A percentile compares a stretch with the other conserved stretches of the same genome.
phyloP scores from a whole-genome alignment of 441 rosid genomes.

The Gossypium lobatum region DNA sequence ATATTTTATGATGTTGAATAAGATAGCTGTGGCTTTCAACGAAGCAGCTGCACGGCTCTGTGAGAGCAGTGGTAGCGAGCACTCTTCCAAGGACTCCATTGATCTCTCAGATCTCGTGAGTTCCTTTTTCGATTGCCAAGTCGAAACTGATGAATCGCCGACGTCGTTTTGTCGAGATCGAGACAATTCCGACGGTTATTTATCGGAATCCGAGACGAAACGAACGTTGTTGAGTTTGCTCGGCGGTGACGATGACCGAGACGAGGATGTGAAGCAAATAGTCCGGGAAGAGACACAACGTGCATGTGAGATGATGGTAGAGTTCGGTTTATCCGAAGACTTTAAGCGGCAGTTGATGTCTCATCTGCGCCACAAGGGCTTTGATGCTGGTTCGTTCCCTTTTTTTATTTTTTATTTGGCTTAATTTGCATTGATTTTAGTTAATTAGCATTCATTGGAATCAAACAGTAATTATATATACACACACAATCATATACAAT shows the following conservation, averaged over 20 bases:
- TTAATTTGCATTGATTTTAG: too few species aligned
- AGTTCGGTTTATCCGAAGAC: conserved; percentile 19
- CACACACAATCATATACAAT: neutral
- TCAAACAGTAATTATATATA: neutral
- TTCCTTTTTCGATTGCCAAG: conserved; percentile 48
- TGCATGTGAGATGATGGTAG: conserved; percentile 12
- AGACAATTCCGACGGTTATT: conserved; percentile 15
- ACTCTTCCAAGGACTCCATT: conserved; percentile 27
- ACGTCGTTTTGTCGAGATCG: neutral
- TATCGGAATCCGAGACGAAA: conserved; percentile 28
- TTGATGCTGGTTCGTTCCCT: conserved; percentile 58
- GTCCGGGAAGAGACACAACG: conserved; percentile 28
- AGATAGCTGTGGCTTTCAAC: conserved; percentile 44
- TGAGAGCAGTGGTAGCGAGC: conserved; percentile 66
- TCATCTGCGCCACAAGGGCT: conserved; percentile 46
- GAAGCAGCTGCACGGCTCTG: conserved; percentile 32
- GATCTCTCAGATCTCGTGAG: conserved; percentile 66
- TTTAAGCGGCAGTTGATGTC: conserved; percentile 49
- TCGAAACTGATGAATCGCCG: neutral
- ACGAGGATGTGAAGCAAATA: conserved; percentile 20
- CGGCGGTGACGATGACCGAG: conserved; percentile 15
- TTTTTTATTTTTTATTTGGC: too few species aligned
- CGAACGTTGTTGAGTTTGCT: conserved; percentile 28
- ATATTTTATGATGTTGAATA: conserved; percentile 23
- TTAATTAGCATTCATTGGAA: neutral